phyloP scores from a whole-genome alignment of 2,329 filamentous ascomycete genomes.

The Penicillium fuscoglaucum region DNA sequence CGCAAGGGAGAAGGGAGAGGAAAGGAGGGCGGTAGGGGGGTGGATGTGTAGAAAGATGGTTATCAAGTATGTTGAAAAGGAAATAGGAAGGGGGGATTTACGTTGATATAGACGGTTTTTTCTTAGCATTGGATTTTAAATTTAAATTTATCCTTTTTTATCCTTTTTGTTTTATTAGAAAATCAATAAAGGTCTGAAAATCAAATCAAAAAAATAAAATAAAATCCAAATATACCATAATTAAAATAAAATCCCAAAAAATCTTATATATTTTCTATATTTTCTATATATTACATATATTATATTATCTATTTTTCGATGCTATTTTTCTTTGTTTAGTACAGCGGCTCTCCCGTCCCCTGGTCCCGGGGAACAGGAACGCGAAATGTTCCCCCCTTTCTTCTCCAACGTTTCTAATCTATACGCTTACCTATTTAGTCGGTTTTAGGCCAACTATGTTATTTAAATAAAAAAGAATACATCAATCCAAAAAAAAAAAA shows the following conservation, averaged over 20 bases:
- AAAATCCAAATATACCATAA: slow-evolving; percentile 13
- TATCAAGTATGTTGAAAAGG: slow-evolving; percentile 18
- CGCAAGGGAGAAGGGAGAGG: slow-evolving; percentile 38
- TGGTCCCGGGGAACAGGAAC: slow-evolving; percentile 36
- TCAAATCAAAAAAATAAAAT: not conserved
- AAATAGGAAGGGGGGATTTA: slow-evolving; percentile 22
- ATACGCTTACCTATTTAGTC: not conserved
- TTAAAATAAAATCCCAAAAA: slow-evolving; percentile 5
- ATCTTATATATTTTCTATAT: no score
- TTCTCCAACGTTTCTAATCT: slow-evolving; percentile 22
- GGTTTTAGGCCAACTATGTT: not conserved
- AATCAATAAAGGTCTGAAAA: slow-evolving; percentile 1
- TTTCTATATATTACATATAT: not conserved
- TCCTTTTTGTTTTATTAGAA: slow-evolving; percentile 5
- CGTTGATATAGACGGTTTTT: slow-evolving; percentile 35
- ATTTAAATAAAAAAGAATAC: not conserved
- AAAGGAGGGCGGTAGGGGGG: slow-evolving; percentile 24
- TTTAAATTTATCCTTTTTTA: not conserved
- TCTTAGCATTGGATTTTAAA: slow-evolving; percentile 11
- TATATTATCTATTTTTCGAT: slow-evolving; percentile 2
- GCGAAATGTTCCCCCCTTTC: slow-evolving; percentile 31
- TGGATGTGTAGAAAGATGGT: slow-evolving; percentile 13
- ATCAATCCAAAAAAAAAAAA: not conserved
- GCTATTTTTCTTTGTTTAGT: slow-evolving; percentile 26
- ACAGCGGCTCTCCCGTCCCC: slow-evolving; percentile 36